Conservation (phyloP, 306 rosid genomes). For the Fragaria nilgerrensis region DNA sequence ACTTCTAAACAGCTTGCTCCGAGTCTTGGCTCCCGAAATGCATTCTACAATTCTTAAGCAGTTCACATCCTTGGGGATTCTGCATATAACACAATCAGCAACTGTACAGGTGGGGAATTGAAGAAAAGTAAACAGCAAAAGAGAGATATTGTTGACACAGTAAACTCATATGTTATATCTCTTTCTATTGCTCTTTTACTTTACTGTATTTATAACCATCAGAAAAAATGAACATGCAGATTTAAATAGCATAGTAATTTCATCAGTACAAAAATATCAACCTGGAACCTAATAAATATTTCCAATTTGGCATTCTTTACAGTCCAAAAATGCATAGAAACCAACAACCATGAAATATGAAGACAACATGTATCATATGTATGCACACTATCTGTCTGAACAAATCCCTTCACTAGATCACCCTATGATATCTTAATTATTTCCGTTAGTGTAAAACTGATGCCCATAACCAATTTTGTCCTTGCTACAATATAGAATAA, state of each 20-base stretch:
- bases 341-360: neutral
- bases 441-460: neutral
- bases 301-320: no score
- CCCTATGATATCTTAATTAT: neutral
- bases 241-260: neutral
- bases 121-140: conserved; percentile 13
- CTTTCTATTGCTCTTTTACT: neutral
- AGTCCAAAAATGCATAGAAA: neutral
- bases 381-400: neutral
- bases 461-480: neutral
- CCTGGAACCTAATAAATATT: neutral
- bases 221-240: neutral
- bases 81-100: conserved; percentile 31
- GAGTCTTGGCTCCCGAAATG: conserved; percentile 52
- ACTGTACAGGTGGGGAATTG: conserved; percentile 18
- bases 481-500: conserved; percentile 1
- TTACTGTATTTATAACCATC: neutral
- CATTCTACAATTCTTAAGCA: conserved; percentile 77
- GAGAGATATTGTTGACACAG: conserved; percentile 18
- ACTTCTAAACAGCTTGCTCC: conserved; percentile 69
- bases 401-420: neutral
- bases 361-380: neutral
- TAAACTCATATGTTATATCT: neutral
- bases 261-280: neutral
- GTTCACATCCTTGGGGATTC: conserved; percentile 72